Evolutionary conservation across 441 rosid genomes (phyloP).

Genomic region (Euphorbia schlechtendalii): DNA sequence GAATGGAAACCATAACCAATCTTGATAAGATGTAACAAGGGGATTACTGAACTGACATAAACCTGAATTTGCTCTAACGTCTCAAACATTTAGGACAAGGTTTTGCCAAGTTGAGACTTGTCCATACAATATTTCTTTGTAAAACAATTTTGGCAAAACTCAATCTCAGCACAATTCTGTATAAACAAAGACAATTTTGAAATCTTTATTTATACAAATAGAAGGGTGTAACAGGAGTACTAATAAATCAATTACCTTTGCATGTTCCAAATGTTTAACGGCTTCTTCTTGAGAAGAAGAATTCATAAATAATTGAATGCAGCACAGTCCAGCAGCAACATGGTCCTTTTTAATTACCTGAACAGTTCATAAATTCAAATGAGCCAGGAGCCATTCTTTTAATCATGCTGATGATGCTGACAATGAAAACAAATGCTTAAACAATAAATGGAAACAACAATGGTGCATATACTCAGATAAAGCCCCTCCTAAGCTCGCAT

Average conservation of each 20-base stretch:
- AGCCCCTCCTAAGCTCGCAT: neutral
- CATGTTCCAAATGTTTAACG: constrained; percentile 79
- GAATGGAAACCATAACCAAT: no score
- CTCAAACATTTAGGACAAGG: neutral
- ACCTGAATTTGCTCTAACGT: no score
- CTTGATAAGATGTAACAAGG: no score
- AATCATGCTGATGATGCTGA: neutral
- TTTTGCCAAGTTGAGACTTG: neutral
- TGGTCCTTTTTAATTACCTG: constrained; percentile 95
- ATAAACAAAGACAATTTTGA: constrained; percentile 6
- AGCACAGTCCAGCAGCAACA: constrained; percentile 94
- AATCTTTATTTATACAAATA: neutral
- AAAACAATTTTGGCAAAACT: neutral
- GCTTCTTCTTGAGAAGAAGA: constrained; percentile 89
- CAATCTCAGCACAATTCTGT: neutral
- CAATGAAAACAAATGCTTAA: neutral
- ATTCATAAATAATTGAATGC: constrained; percentile 92
- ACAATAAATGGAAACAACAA: neutral
- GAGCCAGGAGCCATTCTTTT: constrained; percentile 14
- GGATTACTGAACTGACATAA: no score
- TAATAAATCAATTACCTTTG: constrained; percentile 50
- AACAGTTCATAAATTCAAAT: constrained; percentile 18
- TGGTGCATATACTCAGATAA: neutral
- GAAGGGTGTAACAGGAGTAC: neutral
- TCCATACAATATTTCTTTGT: neutral